Conservation (phyloP, 371 early-diverging fungal species). For the Zychaea mexicana region DNA sequence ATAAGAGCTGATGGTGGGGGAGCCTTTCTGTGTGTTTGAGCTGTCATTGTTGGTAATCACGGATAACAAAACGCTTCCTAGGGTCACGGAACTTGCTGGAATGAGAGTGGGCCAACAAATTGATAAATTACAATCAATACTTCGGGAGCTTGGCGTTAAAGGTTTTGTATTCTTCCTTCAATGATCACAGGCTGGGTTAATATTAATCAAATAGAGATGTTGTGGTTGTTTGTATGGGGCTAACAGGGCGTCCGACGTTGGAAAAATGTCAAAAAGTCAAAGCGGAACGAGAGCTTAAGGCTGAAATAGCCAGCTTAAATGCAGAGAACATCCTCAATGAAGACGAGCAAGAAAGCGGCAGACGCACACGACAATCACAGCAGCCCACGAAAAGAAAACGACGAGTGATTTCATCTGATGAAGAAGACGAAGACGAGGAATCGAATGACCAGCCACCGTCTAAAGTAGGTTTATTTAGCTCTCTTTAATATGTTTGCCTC, state of each 20-base stretch:
- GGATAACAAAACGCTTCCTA: background rate
- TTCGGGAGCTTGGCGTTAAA: constrained; percentile 19
- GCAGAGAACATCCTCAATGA: constrained; percentile 32
- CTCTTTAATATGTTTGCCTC: constrained; percentile 3
- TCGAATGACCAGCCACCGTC: background rate
- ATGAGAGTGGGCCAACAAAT: constrained; percentile 21
- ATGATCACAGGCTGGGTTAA: too few species aligned
- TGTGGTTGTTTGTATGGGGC: constrained; percentile 8
- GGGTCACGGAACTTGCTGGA: constrained; percentile 23
- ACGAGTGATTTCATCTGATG: constrained; percentile 9
- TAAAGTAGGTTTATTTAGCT: background rate
- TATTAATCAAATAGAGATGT: background rate
- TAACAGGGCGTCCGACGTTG: constrained; percentile 34
- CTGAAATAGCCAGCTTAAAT: constrained; percentile 41
- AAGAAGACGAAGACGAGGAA: constrained; percentile 31
- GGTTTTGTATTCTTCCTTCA: constrained; percentile 6
- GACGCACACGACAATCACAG: constrained; percentile 4
- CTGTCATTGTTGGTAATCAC: too few species aligned
- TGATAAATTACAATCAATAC: constrained; percentile 9
- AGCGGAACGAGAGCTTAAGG: constrained; percentile 38
- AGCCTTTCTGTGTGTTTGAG: too few species aligned
- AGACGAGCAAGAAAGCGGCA: constrained; percentile 9
- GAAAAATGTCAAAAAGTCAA: constrained; percentile 50
- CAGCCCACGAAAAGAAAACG: constrained; percentile 8
- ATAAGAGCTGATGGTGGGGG: too few species aligned